Percentiles rank a stretch among this genome's conserved stretches.
phyloP scores from a whole-genome alignment of 106 monocot genomes.

The Dendrobium nobile region DNA sequence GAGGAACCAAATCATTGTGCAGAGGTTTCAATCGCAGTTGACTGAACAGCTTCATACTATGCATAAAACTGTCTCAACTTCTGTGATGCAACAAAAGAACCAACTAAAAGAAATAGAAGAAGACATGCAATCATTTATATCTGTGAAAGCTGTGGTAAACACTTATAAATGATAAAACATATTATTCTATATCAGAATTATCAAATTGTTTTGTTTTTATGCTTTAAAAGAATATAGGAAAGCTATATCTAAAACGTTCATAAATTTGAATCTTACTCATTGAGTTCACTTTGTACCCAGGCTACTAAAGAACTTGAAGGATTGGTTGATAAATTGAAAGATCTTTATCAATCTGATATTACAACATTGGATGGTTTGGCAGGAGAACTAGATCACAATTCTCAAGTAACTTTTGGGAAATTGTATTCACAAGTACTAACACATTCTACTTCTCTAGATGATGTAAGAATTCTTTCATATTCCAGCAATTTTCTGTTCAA shows the following conservation, averaged over 20 bases:
- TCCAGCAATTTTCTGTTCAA: neutral
- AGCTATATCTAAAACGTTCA: neutral
- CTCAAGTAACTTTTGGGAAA: slow-evolving; percentile 34
- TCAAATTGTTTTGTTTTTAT: neutral
- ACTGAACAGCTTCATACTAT: slow-evolving; percentile 43
- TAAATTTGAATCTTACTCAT: neutral
- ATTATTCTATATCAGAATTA: neutral
- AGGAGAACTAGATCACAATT: slow-evolving; percentile 47
- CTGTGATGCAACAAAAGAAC: slow-evolving; percentile 54
- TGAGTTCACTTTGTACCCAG: slow-evolving; percentile 24
- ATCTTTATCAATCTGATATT: slow-evolving; percentile 33
- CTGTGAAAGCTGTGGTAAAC: slow-evolving; percentile 44
- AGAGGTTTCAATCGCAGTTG: slow-evolving; percentile 47
- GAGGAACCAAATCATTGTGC: slow-evolving; percentile 36
- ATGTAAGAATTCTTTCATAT: slow-evolving; percentile 31
- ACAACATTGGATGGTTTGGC: slow-evolving; percentile 37
- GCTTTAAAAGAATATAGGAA: neutral
- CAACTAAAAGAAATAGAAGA: slow-evolving; percentile 66
- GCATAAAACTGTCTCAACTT: slow-evolving; percentile 43
- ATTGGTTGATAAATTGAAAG: slow-evolving; percentile 43
- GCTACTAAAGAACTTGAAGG: slow-evolving; percentile 45
- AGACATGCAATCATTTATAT: slow-evolving; percentile 52
- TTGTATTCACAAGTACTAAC: slow-evolving; percentile 46
- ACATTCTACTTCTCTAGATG: slow-evolving; percentile 45
- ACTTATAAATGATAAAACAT: neutral